These are phyloP conservation scores for Populus nigra DNA, from an alignment of 345 rosid genomes.

Conservation along the genomic window DNA sequence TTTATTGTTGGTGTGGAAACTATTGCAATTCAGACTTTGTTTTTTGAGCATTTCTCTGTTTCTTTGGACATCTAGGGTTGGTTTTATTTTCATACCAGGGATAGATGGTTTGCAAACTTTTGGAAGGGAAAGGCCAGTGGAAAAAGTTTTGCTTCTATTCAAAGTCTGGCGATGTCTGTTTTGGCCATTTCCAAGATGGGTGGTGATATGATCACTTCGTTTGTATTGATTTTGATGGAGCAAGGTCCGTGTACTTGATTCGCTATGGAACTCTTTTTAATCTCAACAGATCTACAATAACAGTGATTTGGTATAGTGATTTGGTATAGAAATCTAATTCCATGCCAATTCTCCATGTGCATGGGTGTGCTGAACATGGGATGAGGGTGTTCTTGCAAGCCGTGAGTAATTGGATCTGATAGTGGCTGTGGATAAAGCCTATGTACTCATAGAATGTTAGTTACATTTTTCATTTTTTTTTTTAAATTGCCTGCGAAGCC, in stretches of 20 bases:
- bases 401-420: conserved; percentile 51
- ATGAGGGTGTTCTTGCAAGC: conserved; percentile 59
- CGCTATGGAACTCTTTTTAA: background rate
- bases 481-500: background rate
- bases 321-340: background rate
- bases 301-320: background rate
- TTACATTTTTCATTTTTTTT: too few species aligned
- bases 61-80: conserved; percentile 58
- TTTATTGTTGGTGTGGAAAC: background rate
- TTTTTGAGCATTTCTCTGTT: background rate
- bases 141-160: conserved; percentile 90
- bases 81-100: conserved; percentile 89
- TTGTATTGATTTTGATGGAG: conserved; percentile 69
- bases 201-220: conserved; percentile 85
- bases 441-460: background rate
- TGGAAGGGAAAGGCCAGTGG: conserved; percentile 99
- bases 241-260: conserved; percentile 51
- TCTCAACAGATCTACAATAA: background rate
- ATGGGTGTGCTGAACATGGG: conserved; percentile 75
- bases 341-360: background rate
- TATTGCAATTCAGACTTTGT: background rate
- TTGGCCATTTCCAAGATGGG: conserved; percentile 87
- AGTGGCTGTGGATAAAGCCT: conserved; percentile 5
- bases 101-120: conserved; percentile 90
- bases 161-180: conserved; percentile 69